Evolutionary conservation across 345 rosid genomes (phyloP).

Genomic region (Eucalyptus globulus): DNA sequence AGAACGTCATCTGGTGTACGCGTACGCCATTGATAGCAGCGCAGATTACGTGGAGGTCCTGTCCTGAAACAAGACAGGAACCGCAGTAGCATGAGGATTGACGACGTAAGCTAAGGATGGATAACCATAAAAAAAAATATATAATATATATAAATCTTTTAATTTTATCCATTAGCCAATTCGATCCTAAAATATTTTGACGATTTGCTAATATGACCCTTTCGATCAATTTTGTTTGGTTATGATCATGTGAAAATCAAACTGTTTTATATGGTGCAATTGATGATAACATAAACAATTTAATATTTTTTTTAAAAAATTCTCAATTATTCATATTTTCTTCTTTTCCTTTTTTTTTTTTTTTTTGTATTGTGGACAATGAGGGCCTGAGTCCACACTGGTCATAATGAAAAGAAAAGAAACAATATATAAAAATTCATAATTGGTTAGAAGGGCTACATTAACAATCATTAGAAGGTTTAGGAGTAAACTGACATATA

Average conservation of each 20-base stretch:
- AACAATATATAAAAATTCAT: no score
- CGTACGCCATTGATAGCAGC: not conserved
- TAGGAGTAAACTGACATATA: no score
- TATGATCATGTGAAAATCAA: accelerated
- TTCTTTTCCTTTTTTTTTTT: no score
- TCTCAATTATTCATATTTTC: no score
- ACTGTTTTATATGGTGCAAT: accelerated
- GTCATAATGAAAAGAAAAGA: no score
- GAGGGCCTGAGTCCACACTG: no score
- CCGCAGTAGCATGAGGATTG: not conserved
- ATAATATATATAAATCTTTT: no score
- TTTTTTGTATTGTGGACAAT: not conserved
- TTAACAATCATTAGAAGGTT: no score
- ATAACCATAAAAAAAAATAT: not conserved
- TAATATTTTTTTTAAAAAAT: no score
- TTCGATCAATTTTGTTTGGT: accelerated
- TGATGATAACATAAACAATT: accelerated
- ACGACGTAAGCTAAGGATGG: not conserved
- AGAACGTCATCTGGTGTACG: not conserved
- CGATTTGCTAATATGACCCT: no score
- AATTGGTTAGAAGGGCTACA: not conserved
- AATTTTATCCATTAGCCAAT: no score
- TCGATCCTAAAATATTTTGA: not conserved
- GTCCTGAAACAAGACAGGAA: not conserved
- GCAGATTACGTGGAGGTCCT: not conserved